Evolutionary conservation across 2,329 filamentous ascomycete species (phyloP), one percentile per base, ranked within the genome.

Genomic region (Cadophora sp.): DNA sequence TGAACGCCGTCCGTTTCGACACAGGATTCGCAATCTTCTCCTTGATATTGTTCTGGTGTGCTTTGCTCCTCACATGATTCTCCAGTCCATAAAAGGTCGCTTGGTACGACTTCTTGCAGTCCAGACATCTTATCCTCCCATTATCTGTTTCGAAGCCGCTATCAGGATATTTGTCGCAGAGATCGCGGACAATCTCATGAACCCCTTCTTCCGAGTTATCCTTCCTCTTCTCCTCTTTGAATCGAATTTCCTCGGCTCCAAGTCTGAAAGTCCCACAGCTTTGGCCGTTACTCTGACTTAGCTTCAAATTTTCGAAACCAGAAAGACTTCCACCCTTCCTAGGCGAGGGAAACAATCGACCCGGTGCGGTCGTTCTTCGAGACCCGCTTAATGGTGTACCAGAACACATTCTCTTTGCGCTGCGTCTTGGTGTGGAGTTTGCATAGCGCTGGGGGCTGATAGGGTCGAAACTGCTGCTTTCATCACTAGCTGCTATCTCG

Each of bases 401-500:
- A 9, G 59, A 22, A 31, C n/a, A 31, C 3, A 60, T 27, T 43
- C 37, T 64, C 46, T 63, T 64, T 8, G 24, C 37, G 7, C 37
- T 40, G 40, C 69, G 58, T 22, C 65, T 40, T 5, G 69, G 68
- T 14, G 67, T 69, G 1, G 68, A 69, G 37, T 68, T 66, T 11
- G 68, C 22, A 56, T 64, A 62, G 34, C 40, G 56, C 19, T 40
- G 29, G 4, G 69, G 69, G 55, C 68, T 71, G 12, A 68, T 64
- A 4, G 68, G n/a, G 34, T 68, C 48, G 24, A 64, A 55, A 40
- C 67, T 68, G 27, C 61, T 69, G 11, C 62, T 62, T 14, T 48
- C 27, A 58, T 71, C 68, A 62, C 65, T 69, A 6, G 65, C 65
- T 27, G 67, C 68, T 46, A 69, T 64, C 24, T 68, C 69, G 8